phyloP scores from a whole-genome alignment of 2,329 filamentous ascomycete genomes.

The Knufia fluminis region DNA sequence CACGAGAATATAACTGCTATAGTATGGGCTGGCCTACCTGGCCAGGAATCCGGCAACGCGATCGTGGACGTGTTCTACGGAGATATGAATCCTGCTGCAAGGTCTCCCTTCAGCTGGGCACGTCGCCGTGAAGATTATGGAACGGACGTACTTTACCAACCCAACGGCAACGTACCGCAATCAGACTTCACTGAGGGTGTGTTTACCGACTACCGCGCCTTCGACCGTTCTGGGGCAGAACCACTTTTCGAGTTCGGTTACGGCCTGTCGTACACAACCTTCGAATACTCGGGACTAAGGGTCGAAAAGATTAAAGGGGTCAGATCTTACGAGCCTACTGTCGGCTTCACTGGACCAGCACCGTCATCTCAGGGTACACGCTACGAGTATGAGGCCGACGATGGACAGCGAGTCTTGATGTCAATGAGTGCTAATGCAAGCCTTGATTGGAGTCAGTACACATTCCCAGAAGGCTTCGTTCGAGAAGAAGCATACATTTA shows the following conservation, averaged over 20 bases:
- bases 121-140: conserved; percentile 40
- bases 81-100: conserved; percentile 47
- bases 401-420: no score
- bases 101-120: conserved; percentile 52
- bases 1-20: conserved; percentile 65
- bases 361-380: no score
- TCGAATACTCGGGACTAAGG: conserved; percentile 46
- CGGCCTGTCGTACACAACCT: conserved; percentile 52
- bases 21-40: conserved; percentile 66
- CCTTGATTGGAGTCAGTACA: background rate
- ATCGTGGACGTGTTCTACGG: conserved; percentile 68
- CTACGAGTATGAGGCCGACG: background rate
- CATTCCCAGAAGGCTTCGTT: background rate
- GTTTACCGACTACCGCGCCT: conserved; percentile 47
- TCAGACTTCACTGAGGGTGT: conserved; percentile 52
- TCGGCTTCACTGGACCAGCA: background rate
- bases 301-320: conserved; percentile 35
- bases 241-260: conserved; percentile 54
- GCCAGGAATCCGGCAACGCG: conserved; percentile 66
- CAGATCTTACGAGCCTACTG: conserved; percentile 33
- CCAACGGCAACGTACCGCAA: conserved; percentile 52
- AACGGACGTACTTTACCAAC: conserved; percentile 40
- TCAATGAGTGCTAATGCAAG: no score
- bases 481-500: conserved; percentile 60
- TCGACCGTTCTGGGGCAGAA: conserved; percentile 45